These are phyloP conservation scores for bread wheat (Triticum aestivum) DNA, from an alignment of 176 grass and related monocot genomes.

Conservation along the genomic window IWGSC_CS_RefSeq_v2.1 NC_057812.1:30816142-30816641, in stretches of 20 bases:
- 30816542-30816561: neutral
- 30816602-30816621: constrained; percentile 36
- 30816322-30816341: constrained; percentile 22
- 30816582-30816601: neutral
- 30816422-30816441: neutral
- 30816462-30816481: constrained; percentile 60
- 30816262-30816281: neutral
- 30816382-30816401: neutral
- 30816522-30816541: neutral
- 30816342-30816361: constrained; percentile 57
- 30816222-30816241: neutral
- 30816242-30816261: constrained; percentile 18
- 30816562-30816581: neutral
- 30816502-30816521: constrained; percentile 34
- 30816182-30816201: neutral
- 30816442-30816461: constrained; percentile 17
- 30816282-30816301: neutral
- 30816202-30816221: neutral
- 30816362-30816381: constrained; percentile 18
- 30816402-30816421: neutral
- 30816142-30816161: constrained; percentile 17
- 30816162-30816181: constrained; percentile 43
- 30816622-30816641: neutral
- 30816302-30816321: constrained; percentile 38
- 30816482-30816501: constrained; percentile 38